Base-by-base conservation (phyloP, 371 early-diverging fungal genomes). In the Rhizopus delemar region DNA sequence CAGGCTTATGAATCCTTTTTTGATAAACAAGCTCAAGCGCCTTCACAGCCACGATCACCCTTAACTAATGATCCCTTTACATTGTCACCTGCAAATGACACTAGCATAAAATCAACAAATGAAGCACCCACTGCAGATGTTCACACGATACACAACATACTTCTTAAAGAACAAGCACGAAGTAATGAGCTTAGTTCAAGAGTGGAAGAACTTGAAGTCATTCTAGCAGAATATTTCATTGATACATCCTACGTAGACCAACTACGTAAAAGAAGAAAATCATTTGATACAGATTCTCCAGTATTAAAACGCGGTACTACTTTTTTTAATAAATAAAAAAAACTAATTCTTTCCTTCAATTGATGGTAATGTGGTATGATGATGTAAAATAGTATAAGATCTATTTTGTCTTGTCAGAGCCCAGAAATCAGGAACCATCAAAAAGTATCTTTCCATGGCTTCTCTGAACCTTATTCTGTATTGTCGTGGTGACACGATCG, bases 401-500 rank as follows among this genome's bases (percentile, higher is more conserved):
- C 55, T 62, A 5, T 54, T 67, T 28, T 68, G 63, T 53, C 63
- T 45, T 28, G 49, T 68, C 2, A 68, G 31, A 36, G 71, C 74
- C 81, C 81, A 88, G 33, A 73, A 84, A 63, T 90, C 90, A 43
- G 90, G 90, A 0, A 90, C 88, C 82, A 87, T 84, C 33, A 93
- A 66, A 62, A 95, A 95, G 65, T 94, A 95, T 35, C 83, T 73
- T 41, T 92, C 93, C 95, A 98, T 97, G 8, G 95, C 93, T 41
- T 89, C 86, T 36, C 95, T 76, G 78, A 98, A 98, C 50, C 99
- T 84, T 33, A 85, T 88, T 55, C 93, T 89, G 68, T 98, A 98
- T 68, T 93, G 93, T 22, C 87, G 78, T 5, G 99, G 99, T 7
- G 95, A 92, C 16, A 97, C 91, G 69, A 98, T 96, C 4, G 99